Evolutionary conservation across 192 early-diverging fungal genomes (phyloP).

Genomic region (Backusella morwellensis): DNA sequence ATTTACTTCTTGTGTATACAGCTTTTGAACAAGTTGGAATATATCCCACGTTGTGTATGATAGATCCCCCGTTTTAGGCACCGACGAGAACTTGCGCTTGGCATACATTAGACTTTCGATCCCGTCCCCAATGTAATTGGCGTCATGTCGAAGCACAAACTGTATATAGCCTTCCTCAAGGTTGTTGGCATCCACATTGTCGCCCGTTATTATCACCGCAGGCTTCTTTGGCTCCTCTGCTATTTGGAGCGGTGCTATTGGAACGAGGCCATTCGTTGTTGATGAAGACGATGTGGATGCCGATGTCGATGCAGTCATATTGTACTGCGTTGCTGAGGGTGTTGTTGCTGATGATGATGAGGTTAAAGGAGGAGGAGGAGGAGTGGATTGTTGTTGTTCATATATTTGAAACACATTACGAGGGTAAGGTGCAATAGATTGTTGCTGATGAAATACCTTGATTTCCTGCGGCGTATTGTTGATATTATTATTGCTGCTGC

Average conservation of each 20-base stretch:
- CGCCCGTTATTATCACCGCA: constrained; percentile 18
- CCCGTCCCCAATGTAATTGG: constrained; percentile 27
- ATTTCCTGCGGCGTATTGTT: background rate
- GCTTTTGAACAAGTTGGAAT: constrained; percentile 29
- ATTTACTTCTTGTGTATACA: constrained; percentile 35
- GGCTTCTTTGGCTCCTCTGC: background rate
- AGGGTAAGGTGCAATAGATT: background rate
- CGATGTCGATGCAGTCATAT: background rate
- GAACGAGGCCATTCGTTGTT: background rate
- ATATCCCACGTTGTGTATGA: constrained; percentile 37
- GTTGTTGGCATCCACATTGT: constrained; percentile 23
- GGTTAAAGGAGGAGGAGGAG: no score
- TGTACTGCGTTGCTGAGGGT: background rate
- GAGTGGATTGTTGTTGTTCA: background rate
- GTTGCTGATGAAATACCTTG: background rate
- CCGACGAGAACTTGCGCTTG: constrained; percentile 31
- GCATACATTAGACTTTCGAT: constrained; percentile 34
- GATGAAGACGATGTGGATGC: background rate
- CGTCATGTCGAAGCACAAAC: constrained; percentile 36
- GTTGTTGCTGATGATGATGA: no score
- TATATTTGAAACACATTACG: background rate
- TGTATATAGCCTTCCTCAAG: constrained; percentile 39
- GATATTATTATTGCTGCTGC: background rate
- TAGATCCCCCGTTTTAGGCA: constrained; percentile 36
- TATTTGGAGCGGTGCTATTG: background rate